A percentile compares a stretch with the other conserved stretches of the same genome.
Evolutionary conservation across 345 rosid genomes (phyloP).

Genomic region (Capsella bursapastoris): DNA sequence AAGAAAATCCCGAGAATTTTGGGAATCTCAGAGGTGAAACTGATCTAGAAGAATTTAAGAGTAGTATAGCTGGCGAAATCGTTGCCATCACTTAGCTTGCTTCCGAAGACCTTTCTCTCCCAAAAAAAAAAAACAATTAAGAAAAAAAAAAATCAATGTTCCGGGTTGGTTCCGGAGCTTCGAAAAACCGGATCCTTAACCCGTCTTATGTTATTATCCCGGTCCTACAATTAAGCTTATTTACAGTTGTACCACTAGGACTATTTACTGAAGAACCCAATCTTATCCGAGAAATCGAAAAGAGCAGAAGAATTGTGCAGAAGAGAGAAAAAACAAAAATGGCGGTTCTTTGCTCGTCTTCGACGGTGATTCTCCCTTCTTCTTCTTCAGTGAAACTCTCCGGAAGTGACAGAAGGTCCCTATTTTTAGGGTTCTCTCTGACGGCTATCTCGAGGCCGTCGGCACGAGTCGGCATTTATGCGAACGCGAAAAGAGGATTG

Average conservation of each 20-base stretch:
- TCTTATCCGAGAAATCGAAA: slow-evolving; percentile 47
- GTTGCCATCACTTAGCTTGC: slow-evolving; percentile 49
- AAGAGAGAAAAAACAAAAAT: slow-evolving; percentile 39
- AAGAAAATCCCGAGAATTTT: slow-evolving; percentile 10
- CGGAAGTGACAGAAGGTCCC: slow-evolving; percentile 36
- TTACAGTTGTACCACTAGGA: slow-evolving; percentile 14
- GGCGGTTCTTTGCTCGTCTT: slow-evolving; percentile 52
- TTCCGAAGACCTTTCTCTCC: not conserved
- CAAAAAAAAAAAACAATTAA: not conserved
- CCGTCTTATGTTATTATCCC: slow-evolving; percentile 5
- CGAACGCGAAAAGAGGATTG: slow-evolving; percentile 44
- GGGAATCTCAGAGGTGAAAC: slow-evolving; percentile 33
- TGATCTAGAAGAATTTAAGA: slow-evolving; percentile 39
- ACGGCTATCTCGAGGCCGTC: slow-evolving; percentile 45
- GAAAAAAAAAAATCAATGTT: not conserved
- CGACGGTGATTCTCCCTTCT: slow-evolving; percentile 44
- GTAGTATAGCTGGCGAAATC: slow-evolving; percentile 46
- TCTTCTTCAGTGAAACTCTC: slow-evolving; percentile 32
- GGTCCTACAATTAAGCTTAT: not conserved
- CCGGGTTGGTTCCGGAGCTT: slow-evolving; percentile 38
- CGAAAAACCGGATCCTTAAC: slow-evolving; percentile 30
- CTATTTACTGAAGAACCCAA: slow-evolving; percentile 37
- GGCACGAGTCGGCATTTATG: slow-evolving; percentile 28
- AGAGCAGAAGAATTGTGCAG: slow-evolving; percentile 19
- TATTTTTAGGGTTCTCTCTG: slow-evolving; percentile 54